phyloP scores from a whole-genome alignment of 805 yeast species.

The Saturnispora ahearnii region DNA sequence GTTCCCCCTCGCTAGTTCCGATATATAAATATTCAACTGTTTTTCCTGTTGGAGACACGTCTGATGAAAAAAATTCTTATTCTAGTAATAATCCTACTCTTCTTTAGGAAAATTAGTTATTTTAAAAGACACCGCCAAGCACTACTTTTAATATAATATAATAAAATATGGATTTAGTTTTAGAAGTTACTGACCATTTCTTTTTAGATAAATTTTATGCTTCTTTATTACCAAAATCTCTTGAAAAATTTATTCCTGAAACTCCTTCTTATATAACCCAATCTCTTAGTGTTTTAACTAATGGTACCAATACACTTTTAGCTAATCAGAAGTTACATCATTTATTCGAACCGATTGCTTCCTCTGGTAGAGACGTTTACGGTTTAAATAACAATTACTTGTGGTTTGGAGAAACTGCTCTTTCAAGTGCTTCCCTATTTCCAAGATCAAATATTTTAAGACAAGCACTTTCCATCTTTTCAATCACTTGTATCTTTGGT shows the following conservation, averaged over 20 bases:
- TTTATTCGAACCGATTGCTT: conserved; percentile 17
- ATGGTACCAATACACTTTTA: conserved; percentile 20
- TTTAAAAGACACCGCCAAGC: too few relatives aligned
- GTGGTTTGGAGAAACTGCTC: conserved; percentile 46
- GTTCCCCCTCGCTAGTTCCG: conserved; percentile 1
- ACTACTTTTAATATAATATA: neutral
- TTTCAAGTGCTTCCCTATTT: conserved; percentile 57
- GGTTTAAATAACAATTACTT: conserved; percentile 38
- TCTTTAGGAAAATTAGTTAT: too few relatives aligned
- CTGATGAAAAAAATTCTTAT: neutral
- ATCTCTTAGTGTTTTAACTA: conserved; percentile 17
- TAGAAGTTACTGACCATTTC: conserved; percentile 70
- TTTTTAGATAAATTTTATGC: conserved; percentile 72
- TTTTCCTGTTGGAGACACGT: neutral
- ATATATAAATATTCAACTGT: neutral
- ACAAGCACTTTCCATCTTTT: conserved; percentile 56
- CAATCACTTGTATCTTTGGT: conserved; percentile 74
- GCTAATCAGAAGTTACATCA: conserved; percentile 21
- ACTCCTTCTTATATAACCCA: conserved; percentile 20
- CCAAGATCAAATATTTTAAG: conserved; percentile 67
- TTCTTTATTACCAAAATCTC: conserved; percentile 48
- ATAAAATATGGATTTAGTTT: conserved; percentile 72
- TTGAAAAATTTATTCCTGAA: conserved; percentile 29
- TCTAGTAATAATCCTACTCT: too few relatives aligned
- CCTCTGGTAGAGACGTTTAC: conserved; percentile 32